Base-by-base conservation (phyloP, 2,329 filamentous ascomycete genomes). In the Orbilia ellipsospora region DNA sequence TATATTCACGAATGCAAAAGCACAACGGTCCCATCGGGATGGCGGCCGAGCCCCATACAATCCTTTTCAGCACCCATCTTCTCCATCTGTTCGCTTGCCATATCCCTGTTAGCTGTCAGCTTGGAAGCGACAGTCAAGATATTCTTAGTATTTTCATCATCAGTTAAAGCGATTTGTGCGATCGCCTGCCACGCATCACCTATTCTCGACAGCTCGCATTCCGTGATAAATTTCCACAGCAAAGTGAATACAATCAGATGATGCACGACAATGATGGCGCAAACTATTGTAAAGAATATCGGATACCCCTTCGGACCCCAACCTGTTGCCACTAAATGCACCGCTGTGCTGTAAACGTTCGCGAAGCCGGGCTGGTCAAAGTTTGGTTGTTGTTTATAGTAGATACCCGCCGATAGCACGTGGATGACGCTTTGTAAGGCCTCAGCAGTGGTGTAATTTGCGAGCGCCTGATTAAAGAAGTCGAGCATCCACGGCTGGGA, bases 171-270 rank as follows among this genome's bases (percentile, higher is more conserved):
- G 8, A 59, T 31, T 16, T 59, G 55, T 20, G 31, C 55, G 15
- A 60, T 20, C 4, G 36, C 56, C n/a, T 60, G 56, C 56, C 56
- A 60, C 2, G 36, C 18, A 60, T 60, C 56, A 2, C 56, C 56
- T 4, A 60, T 3, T 15, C 56, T 60, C n/a, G 56, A 60, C 1
- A 60, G 13, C 56, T 23, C 12, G 36, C 36, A 44, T 15, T 60
- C 56, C 15, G 15, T 60, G 36, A 44, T 26, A 28, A 60, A 60
- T 23, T 60, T 60, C 56, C 15, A 20, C 6, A 60, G 18, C 1
- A 60, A 60, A 8, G 45, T 26, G 45, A 60, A 60, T 1, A 60
- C 40, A 20, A 60, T 12, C 2, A 60, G 2, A 45, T 60, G 56
- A 20, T 60, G 56, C 15, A 60, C 4, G 4, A 45, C 1, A 2